Base-by-base conservation (phyloP, 2,329 filamentous ascomycete genomes). In the Talaromyces sp. region DNA sequence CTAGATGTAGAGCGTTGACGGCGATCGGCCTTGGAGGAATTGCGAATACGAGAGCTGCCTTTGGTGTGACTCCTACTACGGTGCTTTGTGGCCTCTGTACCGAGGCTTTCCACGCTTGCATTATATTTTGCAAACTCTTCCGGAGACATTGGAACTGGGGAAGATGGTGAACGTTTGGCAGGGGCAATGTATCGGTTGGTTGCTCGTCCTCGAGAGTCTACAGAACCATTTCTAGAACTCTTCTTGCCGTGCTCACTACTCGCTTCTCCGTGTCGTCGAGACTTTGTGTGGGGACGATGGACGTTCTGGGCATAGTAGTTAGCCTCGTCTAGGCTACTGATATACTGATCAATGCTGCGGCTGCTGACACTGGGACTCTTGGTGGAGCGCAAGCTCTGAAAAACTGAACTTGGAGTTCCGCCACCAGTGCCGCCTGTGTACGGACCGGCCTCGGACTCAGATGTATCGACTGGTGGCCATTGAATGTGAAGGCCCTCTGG, bases 141-240 rank as follows among this genome's bases (percentile, higher is more conserved):
- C 0, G 91, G 91, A 2, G 92, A 96, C 92, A 97, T 97, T 2
- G 92, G 91, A 1, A 96, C 82, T 0, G 93, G 93, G 0, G 93
- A 97, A 1, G 91, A 95, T 0, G 93, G 93, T 1, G 93, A 97
- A 21, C 89, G 82, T 74, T 96, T 96, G 11, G 86, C 84, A 17
- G 88, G 84, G 67, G 85, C 88, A 62, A 88, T 91, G 63, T 86
- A 87, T 21, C 87, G 83, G 45, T 83, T 80, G 11, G 81, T 77
- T 22, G 81, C 81, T 61, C 89, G 83, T 19, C 89, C 89, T 58
- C 89, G 85, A 41, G 66, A 66, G 19, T 88, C 87, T 63, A 87
- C 83, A 0, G 89, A 91, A 10, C 73, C 71, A 17, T 89, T 87
- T 21, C 86, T 80, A 10, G 79, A 76, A 60, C 73, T 73, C 31